These are phyloP conservation scores for Ajuga reptans DNA, from an alignment of 305 asterid species.

Conservation along the genomic window DNA sequence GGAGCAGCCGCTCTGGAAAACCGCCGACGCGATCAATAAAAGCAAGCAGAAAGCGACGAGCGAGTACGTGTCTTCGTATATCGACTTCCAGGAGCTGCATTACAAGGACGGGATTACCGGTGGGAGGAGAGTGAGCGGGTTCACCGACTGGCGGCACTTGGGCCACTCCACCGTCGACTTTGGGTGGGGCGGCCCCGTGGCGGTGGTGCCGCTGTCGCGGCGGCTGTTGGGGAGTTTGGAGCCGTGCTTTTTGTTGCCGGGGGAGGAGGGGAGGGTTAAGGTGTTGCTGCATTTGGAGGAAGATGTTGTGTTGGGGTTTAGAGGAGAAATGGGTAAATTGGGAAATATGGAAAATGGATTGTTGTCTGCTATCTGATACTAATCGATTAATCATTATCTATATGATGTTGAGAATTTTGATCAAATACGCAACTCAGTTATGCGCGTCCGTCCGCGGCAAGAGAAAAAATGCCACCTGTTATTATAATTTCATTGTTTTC, in stretches of 20 bases:
- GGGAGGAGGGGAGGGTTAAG: constrained; percentile 37
- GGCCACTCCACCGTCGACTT: constrained; percentile 77
- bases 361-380: not conserved
- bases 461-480: no score
- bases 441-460: no score
- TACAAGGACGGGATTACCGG: constrained; percentile 50
- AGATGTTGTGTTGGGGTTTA: constrained; percentile 35
- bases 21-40: constrained; percentile 45
- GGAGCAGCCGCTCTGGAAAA: constrained; percentile 52
- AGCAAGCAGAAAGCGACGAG: constrained; percentile 48
- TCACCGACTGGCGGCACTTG: constrained; percentile 86
- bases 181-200: constrained; percentile 77
- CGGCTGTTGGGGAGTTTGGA: constrained; percentile 58
- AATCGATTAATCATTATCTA: no score
- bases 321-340: constrained; percentile 35
- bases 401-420: no score
- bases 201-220: constrained; percentile 56
- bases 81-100: constrained; percentile 69
- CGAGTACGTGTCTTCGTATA: constrained; percentile 48
- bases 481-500: no score
- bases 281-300: constrained; percentile 57
- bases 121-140: constrained; percentile 60
- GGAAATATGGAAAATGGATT: constrained; percentile 16
- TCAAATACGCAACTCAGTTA: no score
- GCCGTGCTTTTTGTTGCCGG: constrained; percentile 72